Conservation (phyloP, 2,329 filamentous ascomycete species). For the Cadophora sp. region DNA sequence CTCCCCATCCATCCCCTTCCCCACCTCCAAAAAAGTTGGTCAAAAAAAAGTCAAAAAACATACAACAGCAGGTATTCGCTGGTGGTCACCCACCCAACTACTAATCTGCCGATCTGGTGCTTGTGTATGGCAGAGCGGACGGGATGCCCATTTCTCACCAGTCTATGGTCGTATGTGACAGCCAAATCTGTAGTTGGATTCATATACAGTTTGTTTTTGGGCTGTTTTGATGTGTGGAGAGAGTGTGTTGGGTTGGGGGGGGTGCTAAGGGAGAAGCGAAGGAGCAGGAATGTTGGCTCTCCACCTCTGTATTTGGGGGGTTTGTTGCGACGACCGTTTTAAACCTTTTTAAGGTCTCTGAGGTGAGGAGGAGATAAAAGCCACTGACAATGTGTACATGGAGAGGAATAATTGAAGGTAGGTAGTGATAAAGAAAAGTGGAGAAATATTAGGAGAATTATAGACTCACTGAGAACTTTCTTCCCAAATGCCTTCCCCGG, state of each 20-base stretch:
- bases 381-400: neutral
- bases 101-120: slow-evolving; percentile 40
- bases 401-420: neutral
- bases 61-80: slow-evolving; percentile 43
- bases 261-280: neutral
- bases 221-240: neutral
- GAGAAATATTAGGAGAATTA: neutral
- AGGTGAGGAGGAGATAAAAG: neutral
- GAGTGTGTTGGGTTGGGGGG: neutral
- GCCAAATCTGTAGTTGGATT: slow-evolving; percentile 2
- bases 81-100: slow-evolving; percentile 41
- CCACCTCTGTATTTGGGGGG: too few species aligned
- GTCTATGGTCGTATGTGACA: slow-evolving; percentile 34
- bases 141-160: slow-evolving; percentile 39
- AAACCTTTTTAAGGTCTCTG: too few species aligned
- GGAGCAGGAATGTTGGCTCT: neutral
- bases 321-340: too few species aligned
- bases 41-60: slow-evolving; percentile 34
- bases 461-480: slow-evolving; percentile 71
- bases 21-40: neutral
- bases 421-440: neutral
- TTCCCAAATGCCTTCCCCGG: slow-evolving; percentile 82
- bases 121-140: slow-evolving; percentile 42
- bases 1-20: neutral
- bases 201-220: slow-evolving; percentile 1